phyloP scores from a whole-genome alignment of 2,329 filamentous ascomycete species.

The Madurella mycetomatis region DNA sequence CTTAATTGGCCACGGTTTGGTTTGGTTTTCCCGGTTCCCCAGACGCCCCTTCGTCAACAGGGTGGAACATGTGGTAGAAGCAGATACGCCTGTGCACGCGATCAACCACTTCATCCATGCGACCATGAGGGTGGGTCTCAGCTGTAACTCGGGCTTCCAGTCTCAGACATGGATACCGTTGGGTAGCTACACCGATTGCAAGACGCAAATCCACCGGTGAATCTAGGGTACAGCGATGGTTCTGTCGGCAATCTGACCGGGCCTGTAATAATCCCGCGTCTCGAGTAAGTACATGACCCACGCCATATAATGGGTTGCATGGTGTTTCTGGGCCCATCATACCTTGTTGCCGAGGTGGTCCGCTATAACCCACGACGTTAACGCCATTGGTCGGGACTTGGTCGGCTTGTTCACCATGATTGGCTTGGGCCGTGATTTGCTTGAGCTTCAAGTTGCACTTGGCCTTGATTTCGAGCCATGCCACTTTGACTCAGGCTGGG shows the following conservation, averaged over 20 bases:
- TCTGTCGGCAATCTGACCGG: not conserved
- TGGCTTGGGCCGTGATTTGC: too few relatives aligned
- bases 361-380: too few relatives aligned
- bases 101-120: not conserved
- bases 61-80: too few relatives aligned
- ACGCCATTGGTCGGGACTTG: too few relatives aligned
- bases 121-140: not conserved
- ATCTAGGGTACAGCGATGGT: not conserved
- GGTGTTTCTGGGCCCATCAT: conserved; percentile 2
- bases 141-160: not conserved
- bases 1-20: too few relatives aligned
- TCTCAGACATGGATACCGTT: conserved; percentile 6
- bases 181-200: conserved; percentile 8
- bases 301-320: conserved; percentile 5
- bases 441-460: too few relatives aligned
- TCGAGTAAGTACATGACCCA: not conserved
- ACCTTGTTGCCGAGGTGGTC: not conserved
- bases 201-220: conserved; percentile 4
- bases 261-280: not conserved
- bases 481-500: too few relatives aligned
- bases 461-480: too few relatives aligned
- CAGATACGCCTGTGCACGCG: too few relatives aligned
- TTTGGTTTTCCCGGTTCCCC: too few relatives aligned
- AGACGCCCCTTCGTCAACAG: too few relatives aligned
- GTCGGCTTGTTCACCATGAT: too few relatives aligned